Percentiles rank a stretch among this genome's conserved stretches.
Conservation (phyloP, 2,329 filamentous ascomycete genomes). For the Talaromyces albobiverticillius region DNA sequence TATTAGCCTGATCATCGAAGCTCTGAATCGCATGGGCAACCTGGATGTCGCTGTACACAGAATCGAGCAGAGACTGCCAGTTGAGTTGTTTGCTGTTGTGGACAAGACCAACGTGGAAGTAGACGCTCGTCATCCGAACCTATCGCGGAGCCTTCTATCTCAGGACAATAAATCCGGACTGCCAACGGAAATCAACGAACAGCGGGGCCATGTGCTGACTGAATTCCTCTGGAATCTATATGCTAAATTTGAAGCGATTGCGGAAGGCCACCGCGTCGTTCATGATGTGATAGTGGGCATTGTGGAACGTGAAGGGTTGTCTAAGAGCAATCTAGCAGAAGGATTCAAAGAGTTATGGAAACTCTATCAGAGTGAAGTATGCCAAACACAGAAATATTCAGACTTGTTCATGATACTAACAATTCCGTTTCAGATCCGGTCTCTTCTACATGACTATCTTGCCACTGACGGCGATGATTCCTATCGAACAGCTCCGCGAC, state of each 20-base stretch:
- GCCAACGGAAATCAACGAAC: constrained; percentile 67
- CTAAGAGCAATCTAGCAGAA: constrained; percentile 66
- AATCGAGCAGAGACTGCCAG: constrained; percentile 87
- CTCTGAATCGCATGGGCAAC: constrained; percentile 82
- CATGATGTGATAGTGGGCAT: constrained; percentile 90
- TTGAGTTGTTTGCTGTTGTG: constrained; percentile 90
- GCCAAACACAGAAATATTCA: constrained; percentile 1
- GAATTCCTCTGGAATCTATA: constrained; percentile 91
- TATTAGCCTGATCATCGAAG: constrained; percentile 80
- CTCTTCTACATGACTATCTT: constrained; percentile 90
- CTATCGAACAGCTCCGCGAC: constrained; percentile 53
- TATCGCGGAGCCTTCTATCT: constrained; percentile 53
- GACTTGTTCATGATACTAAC: constrained; percentile 15
- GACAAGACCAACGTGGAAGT: constrained; percentile 94
- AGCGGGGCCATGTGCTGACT: constrained; percentile 80
- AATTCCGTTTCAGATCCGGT: constrained; percentile 61
- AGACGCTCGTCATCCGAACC: constrained; percentile 86
- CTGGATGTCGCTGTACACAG: constrained; percentile 83
- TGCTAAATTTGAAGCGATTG: constrained; percentile 95
- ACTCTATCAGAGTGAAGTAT: constrained; percentile 83
- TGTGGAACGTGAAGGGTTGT: constrained; percentile 71
- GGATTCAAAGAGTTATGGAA: constrained; percentile 98
- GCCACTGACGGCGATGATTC: constrained; percentile 80
- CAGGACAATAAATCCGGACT: constrained; percentile 55
- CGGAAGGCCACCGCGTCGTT: constrained; percentile 88